Conservation (phyloP, 495 filamentous ascomycete genomes). For the Daldinia vernicosa region DNA sequence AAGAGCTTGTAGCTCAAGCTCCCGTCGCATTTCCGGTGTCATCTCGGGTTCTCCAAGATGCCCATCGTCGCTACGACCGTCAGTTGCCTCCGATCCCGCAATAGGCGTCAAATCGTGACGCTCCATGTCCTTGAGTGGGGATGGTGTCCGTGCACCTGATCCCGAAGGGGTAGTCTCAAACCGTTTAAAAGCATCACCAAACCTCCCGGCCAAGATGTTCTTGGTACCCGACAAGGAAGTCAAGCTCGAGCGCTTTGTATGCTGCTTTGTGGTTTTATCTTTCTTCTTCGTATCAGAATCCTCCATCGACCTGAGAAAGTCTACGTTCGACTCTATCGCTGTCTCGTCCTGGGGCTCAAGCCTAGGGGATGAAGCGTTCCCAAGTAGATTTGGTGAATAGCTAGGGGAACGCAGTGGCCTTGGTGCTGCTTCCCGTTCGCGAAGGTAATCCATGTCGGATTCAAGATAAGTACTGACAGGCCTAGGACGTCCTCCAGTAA, state of each 20-base stretch:
- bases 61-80: conserved; percentile 74
- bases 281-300: conserved; percentile 74
- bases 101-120: conserved; percentile 72
- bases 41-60: conserved; percentile 70
- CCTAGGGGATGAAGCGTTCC: conserved; percentile 49
- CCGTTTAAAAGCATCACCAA: conserved; percentile 93
- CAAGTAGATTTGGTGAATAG: conserved; percentile 50
- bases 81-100: conserved; percentile 77
- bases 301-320: conserved; percentile 86
- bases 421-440: conserved; percentile 63
- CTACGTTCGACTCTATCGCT: conserved; percentile 85
- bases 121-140: conserved; percentile 62
- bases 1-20: conserved; percentile 84
- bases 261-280: conserved; percentile 69
- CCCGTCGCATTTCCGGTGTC: conserved; percentile 88
- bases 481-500: conserved; percentile 57
- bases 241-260: conserved; percentile 83
- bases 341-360: conserved; percentile 64
- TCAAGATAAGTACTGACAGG: conserved; percentile 82
- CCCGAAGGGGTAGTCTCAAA: conserved; percentile 74
- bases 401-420: conserved; percentile 50
- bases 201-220: conserved; percentile 85
- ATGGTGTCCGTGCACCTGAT: conserved; percentile 60
- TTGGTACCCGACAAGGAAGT: conserved; percentile 83
- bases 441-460: conserved; percentile 78